Conservation (phyloP, 441 rosid species). For the Populus hybrid region DNA sequence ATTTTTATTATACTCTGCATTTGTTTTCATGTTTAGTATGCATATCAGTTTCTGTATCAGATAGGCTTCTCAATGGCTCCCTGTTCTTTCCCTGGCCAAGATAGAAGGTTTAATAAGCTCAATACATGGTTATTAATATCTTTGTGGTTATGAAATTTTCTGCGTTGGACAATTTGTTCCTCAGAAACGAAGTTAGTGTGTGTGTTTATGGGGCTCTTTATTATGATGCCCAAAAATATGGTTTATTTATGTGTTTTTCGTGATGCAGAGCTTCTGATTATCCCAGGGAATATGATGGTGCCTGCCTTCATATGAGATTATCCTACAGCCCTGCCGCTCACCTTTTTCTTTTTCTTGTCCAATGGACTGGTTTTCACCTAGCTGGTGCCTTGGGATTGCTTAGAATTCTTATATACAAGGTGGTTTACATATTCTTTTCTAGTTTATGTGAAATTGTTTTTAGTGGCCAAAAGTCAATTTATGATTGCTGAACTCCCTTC, state of each 20-base stretch:
- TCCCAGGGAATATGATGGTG: constrained; percentile 82
- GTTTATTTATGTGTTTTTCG: not conserved
- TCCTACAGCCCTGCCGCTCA: constrained; percentile 92
- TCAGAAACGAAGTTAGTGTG: not conserved
- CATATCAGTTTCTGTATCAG: not conserved
- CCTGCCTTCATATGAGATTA: constrained; percentile 89
- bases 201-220: not conserved
- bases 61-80: not conserved
- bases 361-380: constrained; percentile 92
- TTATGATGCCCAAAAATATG: not conserved
- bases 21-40: not conserved
- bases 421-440: constrained; percentile 11
- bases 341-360: constrained; percentile 80
- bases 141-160: constrained; percentile 3
- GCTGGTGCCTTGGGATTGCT: constrained; percentile 90
- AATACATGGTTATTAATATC: not conserved
- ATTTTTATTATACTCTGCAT: not conserved
- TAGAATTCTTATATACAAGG: constrained; percentile 86
- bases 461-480: not conserved
- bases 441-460: not conserved
- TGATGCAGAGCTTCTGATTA: constrained; percentile 75
- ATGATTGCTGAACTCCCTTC: not conserved
- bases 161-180: not conserved
- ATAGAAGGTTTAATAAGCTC: not conserved
- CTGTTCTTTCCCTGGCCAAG: not conserved